Percentiles rank a stretch among this genome's conserved stretches.
These are phyloP conservation scores for Tylopilus sp. DNA, from an alignment of 1,284 basidiomycete species.

Conservation along the genomic window DNA sequence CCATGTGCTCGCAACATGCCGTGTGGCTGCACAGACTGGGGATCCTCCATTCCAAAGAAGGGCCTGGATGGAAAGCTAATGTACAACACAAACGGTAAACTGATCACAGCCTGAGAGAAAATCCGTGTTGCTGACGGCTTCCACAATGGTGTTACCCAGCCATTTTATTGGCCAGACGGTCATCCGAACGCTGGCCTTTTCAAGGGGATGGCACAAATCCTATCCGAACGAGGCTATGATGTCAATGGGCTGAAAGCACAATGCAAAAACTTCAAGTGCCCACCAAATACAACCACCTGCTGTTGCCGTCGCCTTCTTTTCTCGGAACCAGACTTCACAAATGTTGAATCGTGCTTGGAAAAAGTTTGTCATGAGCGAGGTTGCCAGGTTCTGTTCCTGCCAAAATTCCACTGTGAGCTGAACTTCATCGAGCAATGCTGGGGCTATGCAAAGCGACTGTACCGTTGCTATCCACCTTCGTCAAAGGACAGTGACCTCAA, in stretches of 20 bases:
- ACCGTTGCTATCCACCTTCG: background rate
- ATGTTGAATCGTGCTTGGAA: background rate
- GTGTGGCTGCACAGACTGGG: too few species aligned
- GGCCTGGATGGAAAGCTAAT: slow-evolving; percentile 12
- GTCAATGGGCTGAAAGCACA: slow-evolving; percentile 21
- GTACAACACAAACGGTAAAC: slow-evolving; percentile 12
- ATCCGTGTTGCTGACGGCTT: slow-evolving; percentile 22
- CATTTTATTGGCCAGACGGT: slow-evolving; percentile 32
- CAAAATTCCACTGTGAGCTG: slow-evolving; percentile 11
- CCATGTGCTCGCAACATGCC: slow-evolving; percentile 44
- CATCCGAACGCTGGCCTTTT: slow-evolving; percentile 28
- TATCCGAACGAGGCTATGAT: slow-evolving; percentile 33
- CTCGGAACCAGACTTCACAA: slow-evolving; percentile 42
- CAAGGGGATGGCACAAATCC: slow-evolving; percentile 40
- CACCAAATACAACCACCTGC: slow-evolving; percentile 35
- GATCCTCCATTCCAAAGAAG: background rate
- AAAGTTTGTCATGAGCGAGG: background rate
- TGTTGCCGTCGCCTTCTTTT: slow-evolving; percentile 39
- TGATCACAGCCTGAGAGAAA: slow-evolving; percentile 16
- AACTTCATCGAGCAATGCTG: slow-evolving; percentile 8
- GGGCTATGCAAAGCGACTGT: slow-evolving; percentile 4
- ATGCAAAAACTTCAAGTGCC: slow-evolving; percentile 40
- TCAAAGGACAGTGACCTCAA: background rate
- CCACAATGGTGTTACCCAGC: slow-evolving; percentile 28
- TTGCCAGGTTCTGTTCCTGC: slow-evolving; percentile 3